Evolutionary conservation across 352 stramenopile species (phyloP).

Genomic region (Globisporangium cederbergense): DNA sequence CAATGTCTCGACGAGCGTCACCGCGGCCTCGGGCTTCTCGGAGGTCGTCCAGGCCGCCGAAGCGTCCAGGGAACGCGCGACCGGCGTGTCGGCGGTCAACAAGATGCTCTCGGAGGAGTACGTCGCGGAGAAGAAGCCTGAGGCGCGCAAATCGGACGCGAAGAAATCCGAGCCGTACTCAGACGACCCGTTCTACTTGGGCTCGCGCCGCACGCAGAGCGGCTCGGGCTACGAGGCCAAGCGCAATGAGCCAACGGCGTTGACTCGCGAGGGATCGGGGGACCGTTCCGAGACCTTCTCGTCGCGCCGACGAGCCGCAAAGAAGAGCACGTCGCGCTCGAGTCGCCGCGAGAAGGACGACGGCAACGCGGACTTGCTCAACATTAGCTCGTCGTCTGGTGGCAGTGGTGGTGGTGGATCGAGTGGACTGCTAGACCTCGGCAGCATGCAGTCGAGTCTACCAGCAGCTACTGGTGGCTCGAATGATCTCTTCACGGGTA

Average conservation of each 20-base stretch:
- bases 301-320: constrained; percentile 60
- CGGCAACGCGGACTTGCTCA: constrained; percentile 52
- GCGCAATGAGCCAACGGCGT: background rate
- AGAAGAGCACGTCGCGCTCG: constrained; percentile 53
- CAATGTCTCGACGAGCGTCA: constrained; percentile 53
- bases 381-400: constrained; percentile 31
- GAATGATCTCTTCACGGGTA: constrained; percentile 61
- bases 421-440: constrained; percentile 46
- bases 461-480: constrained; percentile 27
- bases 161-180: constrained; percentile 66
- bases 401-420: constrained; percentile 12
- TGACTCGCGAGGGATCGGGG: constrained; percentile 22
- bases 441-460: constrained; percentile 41
- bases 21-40: constrained; percentile 60
- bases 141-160: constrained; percentile 18
- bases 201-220: constrained; percentile 49
- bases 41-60: constrained; percentile 65
- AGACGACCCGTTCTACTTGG: constrained; percentile 74
- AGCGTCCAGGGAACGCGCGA: constrained; percentile 56
- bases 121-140: constrained; percentile 41
- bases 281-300: constrained; percentile 70
- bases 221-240: constrained; percentile 28
- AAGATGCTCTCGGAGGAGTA: constrained; percentile 82
- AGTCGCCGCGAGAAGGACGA: constrained; percentile 55
- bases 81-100: constrained; percentile 65